phyloP scores from a whole-genome alignment of 2,329 filamentous ascomycete species.

The Furcasterigmium furcatum region DNA sequence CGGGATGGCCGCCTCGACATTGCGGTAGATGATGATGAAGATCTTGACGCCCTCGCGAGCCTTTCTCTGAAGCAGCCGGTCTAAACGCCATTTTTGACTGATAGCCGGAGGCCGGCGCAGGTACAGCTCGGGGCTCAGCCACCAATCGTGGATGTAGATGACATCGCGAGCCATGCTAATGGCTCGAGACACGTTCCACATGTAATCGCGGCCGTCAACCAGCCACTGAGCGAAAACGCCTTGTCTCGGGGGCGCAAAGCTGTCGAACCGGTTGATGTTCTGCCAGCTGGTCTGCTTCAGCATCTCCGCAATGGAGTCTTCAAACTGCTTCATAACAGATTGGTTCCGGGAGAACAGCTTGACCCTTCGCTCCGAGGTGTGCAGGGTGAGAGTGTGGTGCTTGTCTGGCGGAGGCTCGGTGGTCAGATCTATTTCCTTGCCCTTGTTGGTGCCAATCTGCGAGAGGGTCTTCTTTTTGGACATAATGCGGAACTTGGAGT shows the following conservation, averaged over 20 bases:
- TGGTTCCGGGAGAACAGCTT: slow-evolving; percentile 91
- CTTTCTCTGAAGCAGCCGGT: slow-evolving; percentile 89
- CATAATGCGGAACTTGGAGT: slow-evolving; percentile 80
- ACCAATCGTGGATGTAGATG: slow-evolving; percentile 99
- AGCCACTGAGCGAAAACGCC: slow-evolving; percentile 94
- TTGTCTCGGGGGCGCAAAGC: slow-evolving; percentile 85
- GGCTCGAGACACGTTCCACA: slow-evolving; percentile 98
- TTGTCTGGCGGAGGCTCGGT: slow-evolving; percentile 39
- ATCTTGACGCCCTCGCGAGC: slow-evolving; percentile 94
- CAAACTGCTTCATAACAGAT: slow-evolving; percentile 84
- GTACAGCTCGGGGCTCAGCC: slow-evolving; percentile 94
- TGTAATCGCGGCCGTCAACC: slow-evolving; percentile 94
- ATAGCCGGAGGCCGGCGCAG: slow-evolving; percentile 91
- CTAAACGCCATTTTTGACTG: slow-evolving; percentile 96
- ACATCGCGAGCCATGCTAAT: slow-evolving; percentile 97
- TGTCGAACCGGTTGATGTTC: slow-evolving; percentile 80
- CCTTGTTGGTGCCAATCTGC: slow-evolving; percentile 55
- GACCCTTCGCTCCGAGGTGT: slow-evolving; percentile 88
- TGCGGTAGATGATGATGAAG: slow-evolving; percentile 96
- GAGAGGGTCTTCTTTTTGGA: slow-evolving; percentile 62
- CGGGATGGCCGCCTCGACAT: slow-evolving; percentile 93
- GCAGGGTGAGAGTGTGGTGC: slow-evolving; percentile 84
- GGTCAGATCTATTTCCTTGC: slow-evolving; percentile 45
- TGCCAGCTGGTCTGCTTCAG: slow-evolving; percentile 78
- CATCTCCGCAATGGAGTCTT: slow-evolving; percentile 90